Percentiles rank a stretch among this genome's conserved stretches.
Conservation (phyloP, 495 filamentous ascomycete species). For the Terfezia boudieri region DNA sequence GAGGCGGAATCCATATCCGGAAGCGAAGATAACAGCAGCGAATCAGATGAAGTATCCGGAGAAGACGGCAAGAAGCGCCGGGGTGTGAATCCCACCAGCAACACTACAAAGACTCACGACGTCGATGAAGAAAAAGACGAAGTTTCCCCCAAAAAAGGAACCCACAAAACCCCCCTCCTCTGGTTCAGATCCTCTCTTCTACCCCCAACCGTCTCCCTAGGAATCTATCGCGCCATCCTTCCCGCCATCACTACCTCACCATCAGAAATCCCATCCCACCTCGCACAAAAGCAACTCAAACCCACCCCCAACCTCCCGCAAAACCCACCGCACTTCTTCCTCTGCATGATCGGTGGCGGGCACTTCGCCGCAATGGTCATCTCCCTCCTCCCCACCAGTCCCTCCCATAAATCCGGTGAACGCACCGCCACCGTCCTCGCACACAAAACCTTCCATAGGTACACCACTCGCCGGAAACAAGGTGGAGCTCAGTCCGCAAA, state of each 20-base stretch:
- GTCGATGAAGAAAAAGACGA: slow-evolving; percentile 28
- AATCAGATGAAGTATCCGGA: slow-evolving; percentile 32
- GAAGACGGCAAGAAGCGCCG: slow-evolving; percentile 1
- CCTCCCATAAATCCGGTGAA: slow-evolving; percentile 42
- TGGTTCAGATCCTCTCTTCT: slow-evolving; percentile 65
- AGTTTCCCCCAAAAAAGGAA: slow-evolving; percentile 26
- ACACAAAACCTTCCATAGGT: slow-evolving; percentile 94
- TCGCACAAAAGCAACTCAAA: slow-evolving; percentile 37
- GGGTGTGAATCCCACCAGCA: slow-evolving; percentile 1
- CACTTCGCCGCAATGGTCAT: slow-evolving; percentile 96
- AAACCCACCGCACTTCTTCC: slow-evolving; percentile 53
- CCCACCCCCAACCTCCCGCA: slow-evolving; percentile 21
- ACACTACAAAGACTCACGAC: slow-evolving; percentile 12
- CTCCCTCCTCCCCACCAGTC: slow-evolving; percentile 54
- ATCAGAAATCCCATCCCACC: slow-evolving; percentile 37
- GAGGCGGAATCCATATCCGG: slow-evolving; percentile 41
- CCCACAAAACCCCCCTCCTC: slow-evolving; percentile 51
- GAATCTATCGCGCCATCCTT: slow-evolving; percentile 71
- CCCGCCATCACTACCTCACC: slow-evolving; percentile 36
- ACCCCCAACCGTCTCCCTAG: slow-evolving; percentile 56
- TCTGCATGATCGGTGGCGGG: slow-evolving; percentile 96
- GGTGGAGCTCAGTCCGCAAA: slow-evolving; percentile 85
- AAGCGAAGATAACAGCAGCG: slow-evolving; percentile 17
- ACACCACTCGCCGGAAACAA: slow-evolving; percentile 88
- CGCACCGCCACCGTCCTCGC: slow-evolving; percentile 67